Percentiles rank a stretch among this genome's conserved stretches.
Evolutionary conservation across 768 basidiomycete species (phyloP).

Genomic region (Kwoniella europaea): DNA sequence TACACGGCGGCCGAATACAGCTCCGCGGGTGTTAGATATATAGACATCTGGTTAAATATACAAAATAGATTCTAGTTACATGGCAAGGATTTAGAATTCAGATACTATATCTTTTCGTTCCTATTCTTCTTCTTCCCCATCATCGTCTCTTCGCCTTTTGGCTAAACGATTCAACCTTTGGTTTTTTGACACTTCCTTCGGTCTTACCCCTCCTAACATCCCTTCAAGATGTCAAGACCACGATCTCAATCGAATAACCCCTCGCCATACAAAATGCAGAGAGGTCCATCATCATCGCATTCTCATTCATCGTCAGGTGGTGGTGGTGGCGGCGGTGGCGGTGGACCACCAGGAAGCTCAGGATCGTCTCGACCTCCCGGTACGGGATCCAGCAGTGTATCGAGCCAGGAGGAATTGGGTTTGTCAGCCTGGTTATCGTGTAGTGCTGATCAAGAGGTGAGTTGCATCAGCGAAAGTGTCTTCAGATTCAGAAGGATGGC

Average conservation of each 20-base stretch:
- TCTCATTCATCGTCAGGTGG: neutral
- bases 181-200: no score
- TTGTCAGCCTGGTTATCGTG: constrained; percentile 26
- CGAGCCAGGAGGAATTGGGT: constrained; percentile 22
- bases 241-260: neutral
- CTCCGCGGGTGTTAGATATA: neutral
- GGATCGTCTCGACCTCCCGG: constrained; percentile 21
- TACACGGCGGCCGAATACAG: neutral
- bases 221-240: neutral
- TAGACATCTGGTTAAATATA: neutral
- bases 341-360: constrained; percentile 18
- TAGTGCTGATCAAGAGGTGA: constrained; percentile 23
- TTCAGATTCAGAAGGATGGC: neutral
- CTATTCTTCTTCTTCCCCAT: neutral
- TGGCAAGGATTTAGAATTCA: neutral
- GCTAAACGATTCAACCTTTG: neutral
- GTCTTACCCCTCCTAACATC: no score
- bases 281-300: neutral
- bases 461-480: neutral
- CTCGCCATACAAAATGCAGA: neutral
- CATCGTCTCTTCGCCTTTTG: neutral
- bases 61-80: no score
- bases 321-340: no score
- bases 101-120: neutral
- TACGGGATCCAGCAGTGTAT: constrained; percentile 9